Evolutionary conservation across 768 basidiomycete genomes (phyloP).

Genomic region (Lentinula sp.): DNA sequence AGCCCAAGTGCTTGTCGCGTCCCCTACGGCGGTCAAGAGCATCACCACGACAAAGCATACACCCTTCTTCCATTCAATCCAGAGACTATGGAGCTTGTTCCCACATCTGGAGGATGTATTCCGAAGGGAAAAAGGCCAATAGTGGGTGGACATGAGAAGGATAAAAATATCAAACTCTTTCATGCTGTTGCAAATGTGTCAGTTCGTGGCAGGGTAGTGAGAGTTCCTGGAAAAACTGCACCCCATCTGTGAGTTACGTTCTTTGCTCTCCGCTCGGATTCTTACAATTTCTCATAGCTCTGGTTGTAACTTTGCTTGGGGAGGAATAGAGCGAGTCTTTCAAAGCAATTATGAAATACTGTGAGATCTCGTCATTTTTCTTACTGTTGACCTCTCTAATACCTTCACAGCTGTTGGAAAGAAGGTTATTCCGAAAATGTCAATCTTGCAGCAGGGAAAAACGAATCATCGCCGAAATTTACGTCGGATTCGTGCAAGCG

Average conservation of each 20-base stretch:
- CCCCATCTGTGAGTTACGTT: conserved; percentile 34
- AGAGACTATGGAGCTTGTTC: conserved; percentile 45
- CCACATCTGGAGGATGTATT: conserved; percentile 32
- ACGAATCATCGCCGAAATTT: not conserved
- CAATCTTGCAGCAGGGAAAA: not conserved
- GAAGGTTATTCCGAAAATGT: not conserved
- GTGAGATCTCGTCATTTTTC: not conserved
- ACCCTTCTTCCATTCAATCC: conserved; percentile 22
- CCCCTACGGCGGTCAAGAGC: conserved; percentile 35
- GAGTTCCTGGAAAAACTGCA: conserved; percentile 48
- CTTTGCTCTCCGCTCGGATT: no score
- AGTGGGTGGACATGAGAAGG: conserved; percentile 45
- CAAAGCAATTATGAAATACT: conserved; percentile 2
- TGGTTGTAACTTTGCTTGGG: conserved; percentile 3
- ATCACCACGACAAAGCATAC: conserved; percentile 36
- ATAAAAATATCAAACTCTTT: conserved; percentile 38
- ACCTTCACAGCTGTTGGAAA: not conserved
- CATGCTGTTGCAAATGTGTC: conserved; percentile 25
- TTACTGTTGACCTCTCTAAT: no score
- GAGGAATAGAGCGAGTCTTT: not conserved
- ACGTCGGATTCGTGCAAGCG: not conserved
- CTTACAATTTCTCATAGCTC: not conserved
- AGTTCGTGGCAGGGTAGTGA: conserved; percentile 23
- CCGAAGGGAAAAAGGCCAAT: conserved; percentile 36
- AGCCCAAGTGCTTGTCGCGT: conserved; percentile 27